Conservation (phyloP, 1,284 basidiomycete genomes). For the Rhodotorula sp. region DNA sequence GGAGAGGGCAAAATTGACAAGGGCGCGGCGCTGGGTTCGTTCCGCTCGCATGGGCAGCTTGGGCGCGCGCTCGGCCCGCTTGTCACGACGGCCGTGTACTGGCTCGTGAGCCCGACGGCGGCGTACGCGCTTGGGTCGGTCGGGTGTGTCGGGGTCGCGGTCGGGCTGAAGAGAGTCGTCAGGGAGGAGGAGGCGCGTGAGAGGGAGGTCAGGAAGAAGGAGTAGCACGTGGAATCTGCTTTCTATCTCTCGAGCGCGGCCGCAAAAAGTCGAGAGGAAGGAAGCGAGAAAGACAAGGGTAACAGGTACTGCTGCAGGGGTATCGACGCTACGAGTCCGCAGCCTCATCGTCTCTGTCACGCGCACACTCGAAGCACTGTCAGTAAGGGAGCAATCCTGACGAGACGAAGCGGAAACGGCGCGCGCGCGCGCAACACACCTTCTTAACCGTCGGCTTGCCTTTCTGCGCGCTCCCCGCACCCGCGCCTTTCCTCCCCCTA, state of each 20-base stretch:
- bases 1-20: conserved; percentile 59
- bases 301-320: too few species aligned
- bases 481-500: too few species aligned
- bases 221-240: neutral
- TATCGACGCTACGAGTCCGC: too few species aligned
- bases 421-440: too few species aligned
- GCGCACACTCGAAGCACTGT: too few species aligned
- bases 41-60: conserved; percentile 83
- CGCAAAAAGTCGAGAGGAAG: too few species aligned
- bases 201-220: neutral
- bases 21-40: conserved; percentile 78
- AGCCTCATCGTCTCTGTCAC: too few species aligned
- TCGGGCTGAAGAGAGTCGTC: neutral
- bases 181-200: neutral
- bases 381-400: too few species aligned
- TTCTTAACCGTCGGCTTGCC: too few species aligned
- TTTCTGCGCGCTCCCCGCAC: too few species aligned
- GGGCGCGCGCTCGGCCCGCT: conserved; percentile 85
- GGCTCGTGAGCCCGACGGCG: conserved; percentile 57
- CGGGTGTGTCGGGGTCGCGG: conserved; percentile 2
- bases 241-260: too few species aligned
- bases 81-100: conserved; percentile 61
- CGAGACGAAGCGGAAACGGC: too few species aligned
- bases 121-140: conserved; percentile 24
- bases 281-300: neutral